Conservation (phyloP, 2,329 filamentous ascomycete genomes). For the Passalora sequoiae region DNA sequence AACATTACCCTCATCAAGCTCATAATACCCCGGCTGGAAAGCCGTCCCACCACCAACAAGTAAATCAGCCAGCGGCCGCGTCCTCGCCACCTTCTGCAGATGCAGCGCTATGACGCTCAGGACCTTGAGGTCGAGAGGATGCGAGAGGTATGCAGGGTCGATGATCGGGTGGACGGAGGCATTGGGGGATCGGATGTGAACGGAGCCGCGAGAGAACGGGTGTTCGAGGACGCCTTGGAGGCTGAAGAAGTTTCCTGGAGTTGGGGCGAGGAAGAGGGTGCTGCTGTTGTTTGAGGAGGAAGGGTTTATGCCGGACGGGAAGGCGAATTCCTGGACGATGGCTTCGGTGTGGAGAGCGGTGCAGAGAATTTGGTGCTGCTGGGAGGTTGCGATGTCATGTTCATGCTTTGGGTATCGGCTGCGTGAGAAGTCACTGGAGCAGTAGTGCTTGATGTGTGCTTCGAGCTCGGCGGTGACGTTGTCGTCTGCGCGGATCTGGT, state of each 20-base stretch:
- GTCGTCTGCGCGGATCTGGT: conserved; percentile 10
- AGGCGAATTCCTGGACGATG: conserved; percentile 22
- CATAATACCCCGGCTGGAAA: conserved; percentile 11
- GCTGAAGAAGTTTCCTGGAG: conserved; percentile 44
- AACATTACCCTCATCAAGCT: conserved; percentile 6
- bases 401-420: neutral
- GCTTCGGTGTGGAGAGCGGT: conserved; percentile 16
- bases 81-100: conserved; percentile 8
- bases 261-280: conserved; percentile 19
- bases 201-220: conserved; percentile 43
- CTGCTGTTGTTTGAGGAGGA: conserved; percentile 24
- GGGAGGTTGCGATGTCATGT: neutral
- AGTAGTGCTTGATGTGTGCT: conserved; percentile 3
- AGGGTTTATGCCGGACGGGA: conserved; percentile 23
- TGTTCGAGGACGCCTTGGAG: conserved; percentile 52
- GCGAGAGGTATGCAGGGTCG: conserved; percentile 30
- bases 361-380: conserved; percentile 17
- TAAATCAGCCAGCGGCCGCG: conserved; percentile 5
- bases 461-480: neutral
- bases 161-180: conserved; percentile 20
- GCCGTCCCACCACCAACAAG: conserved; percentile 7
- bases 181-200: conserved; percentile 31
- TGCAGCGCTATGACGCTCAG: conserved; percentile 10
- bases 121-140: conserved; percentile 45
- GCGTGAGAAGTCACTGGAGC: neutral